A percentile compares a stretch with the other conserved stretches of the same genome.
phyloP scores from a whole-genome alignment of 805 yeast genomes.

The Maudiozyma turicensis region DNA sequence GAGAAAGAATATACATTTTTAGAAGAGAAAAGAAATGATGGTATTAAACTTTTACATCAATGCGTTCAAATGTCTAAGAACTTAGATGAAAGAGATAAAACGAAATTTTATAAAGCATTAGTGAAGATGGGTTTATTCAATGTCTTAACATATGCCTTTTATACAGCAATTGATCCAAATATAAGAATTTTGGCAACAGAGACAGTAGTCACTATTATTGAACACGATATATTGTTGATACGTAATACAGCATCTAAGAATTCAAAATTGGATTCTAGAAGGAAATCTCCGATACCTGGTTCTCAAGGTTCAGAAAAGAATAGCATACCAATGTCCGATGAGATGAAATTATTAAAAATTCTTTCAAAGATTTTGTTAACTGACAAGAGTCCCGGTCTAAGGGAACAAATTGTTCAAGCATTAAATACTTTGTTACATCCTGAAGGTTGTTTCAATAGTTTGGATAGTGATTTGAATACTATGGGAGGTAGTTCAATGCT shows the following conservation, averaged over 20 bases:
- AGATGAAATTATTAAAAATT: constrained; percentile 47
- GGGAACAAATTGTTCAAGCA: constrained; percentile 79
- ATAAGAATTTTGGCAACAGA: constrained; percentile 71
- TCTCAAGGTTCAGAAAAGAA: constrained; percentile 1
- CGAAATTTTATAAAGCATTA: constrained; percentile 53
- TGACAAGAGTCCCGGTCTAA: constrained; percentile 61
- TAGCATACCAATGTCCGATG: constrained; percentile 27
- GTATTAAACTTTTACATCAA: constrained; percentile 71
- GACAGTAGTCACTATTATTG: constrained; percentile 67
- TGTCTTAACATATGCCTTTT: constrained; percentile 63
- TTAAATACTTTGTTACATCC: constrained; percentile 65
- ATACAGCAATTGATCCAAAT: constrained; percentile 32
- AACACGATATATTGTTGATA: constrained; percentile 68
- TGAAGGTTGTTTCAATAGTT: constrained; percentile 23
- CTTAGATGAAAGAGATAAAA: constrained; percentile 52
- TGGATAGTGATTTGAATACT: constrained; percentile 6
- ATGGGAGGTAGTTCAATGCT: background rate
- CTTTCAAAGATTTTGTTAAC: constrained; percentile 50
- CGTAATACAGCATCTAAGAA: constrained; percentile 24
- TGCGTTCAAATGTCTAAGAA: constrained; percentile 66
- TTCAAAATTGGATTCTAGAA: background rate
- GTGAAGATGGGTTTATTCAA: constrained; percentile 61
- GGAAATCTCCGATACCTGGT: background rate
- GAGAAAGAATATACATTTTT: constrained; percentile 6
- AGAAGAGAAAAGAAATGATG: constrained; percentile 44